Base-by-base conservation (phyloP, 228 moss, liverwort and hornwort genomes). In the Sphagnum magellanicum region DNA sequence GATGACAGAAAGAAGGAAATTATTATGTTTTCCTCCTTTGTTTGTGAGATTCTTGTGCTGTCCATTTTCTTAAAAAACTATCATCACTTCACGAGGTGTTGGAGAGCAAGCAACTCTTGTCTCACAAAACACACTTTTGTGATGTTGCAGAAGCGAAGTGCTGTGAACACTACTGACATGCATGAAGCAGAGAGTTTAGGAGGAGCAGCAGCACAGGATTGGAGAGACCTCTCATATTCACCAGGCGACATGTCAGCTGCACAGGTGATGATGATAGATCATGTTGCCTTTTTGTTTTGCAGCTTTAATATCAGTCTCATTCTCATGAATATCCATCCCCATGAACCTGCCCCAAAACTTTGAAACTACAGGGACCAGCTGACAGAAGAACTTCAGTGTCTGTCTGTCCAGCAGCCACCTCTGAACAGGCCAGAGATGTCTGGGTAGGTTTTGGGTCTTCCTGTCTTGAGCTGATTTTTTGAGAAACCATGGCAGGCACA, bases 401-500 rank as follows among this genome's bases (percentile, higher is more conserved):
- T 32, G 32, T 32, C 32, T 32, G 32, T 32, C 32, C 32, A 32
- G 32, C 32, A 32, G 32, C 32, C 32, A 32, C 32, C 32, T 32
- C 32, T 32, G 32, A 32, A 32, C 32, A 32, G 32, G 32, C 32
- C 32, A 32, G 32, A 32, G 32, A 32, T 32, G 32, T 3, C 32
- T 32, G 32, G 32, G 32, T 32, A 32, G 32, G 32, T 32, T 32
- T 32, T 32, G 32, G 32, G 32, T 32, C 32, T 32, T 32, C 32
- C 3, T 32, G 32, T 32, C 32, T 32, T 32, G 32, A 32, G 32
- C 32, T 32, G 32, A 32, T 32, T 32, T 32, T 32, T 3, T 55
- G 55, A 12, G 14, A 59, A 63, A 60, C 32, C 32, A 32, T 59
- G 63, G 52, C 72, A 90, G 90, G 75, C 87, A 63, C 90, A 93